phyloP scores from a whole-genome alignment of 495 filamentous ascomycete genomes.

The Podospora didyma region DNA sequence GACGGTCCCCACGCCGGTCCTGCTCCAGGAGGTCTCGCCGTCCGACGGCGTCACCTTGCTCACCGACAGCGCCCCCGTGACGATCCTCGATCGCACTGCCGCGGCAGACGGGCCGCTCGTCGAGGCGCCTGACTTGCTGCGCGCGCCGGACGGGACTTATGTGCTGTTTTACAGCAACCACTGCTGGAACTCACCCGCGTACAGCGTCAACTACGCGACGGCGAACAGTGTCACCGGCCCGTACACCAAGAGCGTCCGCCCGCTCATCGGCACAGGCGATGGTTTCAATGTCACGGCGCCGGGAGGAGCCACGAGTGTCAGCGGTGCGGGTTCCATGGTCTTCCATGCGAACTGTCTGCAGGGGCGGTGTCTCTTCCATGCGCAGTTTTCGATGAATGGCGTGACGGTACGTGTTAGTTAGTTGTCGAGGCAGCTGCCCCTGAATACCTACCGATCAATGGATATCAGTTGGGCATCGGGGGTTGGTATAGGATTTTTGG shows the following conservation, averaged over 20 bases:
- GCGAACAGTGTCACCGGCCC: conserved; percentile 41
- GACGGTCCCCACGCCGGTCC: conserved; percentile 51
- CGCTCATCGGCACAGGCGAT: conserved; percentile 39
- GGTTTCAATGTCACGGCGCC: conserved; percentile 41
- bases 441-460: too few species aligned
- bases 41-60: conserved; percentile 48
- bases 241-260: conserved; percentile 36
- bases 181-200: conserved; percentile 48
- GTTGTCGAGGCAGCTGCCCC: too few species aligned
- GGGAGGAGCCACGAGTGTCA: conserved; percentile 48
- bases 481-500: too few species aligned
- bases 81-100: conserved; percentile 50
- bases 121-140: conserved; percentile 56
- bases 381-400: conserved; percentile 10
- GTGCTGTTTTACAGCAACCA: conserved; percentile 61
- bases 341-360: conserved; percentile 50
- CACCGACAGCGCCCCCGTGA: conserved; percentile 38
- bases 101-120: conserved; percentile 56
- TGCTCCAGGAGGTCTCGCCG: conserved; percentile 51
- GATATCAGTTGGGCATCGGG: too few species aligned
- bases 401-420: background rate
- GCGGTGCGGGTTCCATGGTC: conserved; percentile 42
- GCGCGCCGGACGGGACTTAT: conserved; percentile 32
- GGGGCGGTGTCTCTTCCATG: conserved; percentile 34
- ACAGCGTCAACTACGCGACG: conserved; percentile 55